A percentile compares a stretch with the other conserved stretches of the same genome.
Evolutionary conservation across 2,329 filamentous ascomycete genomes (phyloP).

Genomic region (Arthrobotrys sphaeroides): DNA sequence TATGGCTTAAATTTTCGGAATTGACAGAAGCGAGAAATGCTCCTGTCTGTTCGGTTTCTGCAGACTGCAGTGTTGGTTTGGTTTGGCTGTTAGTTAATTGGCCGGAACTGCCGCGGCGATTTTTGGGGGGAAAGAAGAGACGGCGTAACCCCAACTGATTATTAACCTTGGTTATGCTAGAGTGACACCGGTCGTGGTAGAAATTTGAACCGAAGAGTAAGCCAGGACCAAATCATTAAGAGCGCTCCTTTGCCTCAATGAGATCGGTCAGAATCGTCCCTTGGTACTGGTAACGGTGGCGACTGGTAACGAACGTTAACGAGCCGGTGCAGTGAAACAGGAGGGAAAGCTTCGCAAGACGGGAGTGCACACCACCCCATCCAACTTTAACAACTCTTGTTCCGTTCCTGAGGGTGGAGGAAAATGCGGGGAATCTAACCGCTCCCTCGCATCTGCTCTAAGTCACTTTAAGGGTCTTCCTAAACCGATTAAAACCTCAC

Average conservation of each 20-base stretch:
- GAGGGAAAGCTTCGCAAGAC: slow-evolving; percentile 18
- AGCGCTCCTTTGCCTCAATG: slow-evolving; percentile 13
- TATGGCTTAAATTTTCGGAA: slow-evolving; percentile 53
- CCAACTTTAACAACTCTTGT: not conserved
- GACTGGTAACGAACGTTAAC: slow-evolving; percentile 25
- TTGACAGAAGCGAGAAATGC: slow-evolving; percentile 47
- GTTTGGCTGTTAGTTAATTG: slow-evolving; percentile 39
- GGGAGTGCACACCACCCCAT: slow-evolving; percentile 5
- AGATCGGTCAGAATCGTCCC: slow-evolving; percentile 20
- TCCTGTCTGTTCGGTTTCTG: slow-evolving; percentile 29
- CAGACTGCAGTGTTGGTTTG: slow-evolving; percentile 16
- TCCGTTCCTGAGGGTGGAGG: not conserved
- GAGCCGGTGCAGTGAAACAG: not conserved
- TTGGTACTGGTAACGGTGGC: slow-evolving; percentile 28
- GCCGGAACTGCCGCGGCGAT: slow-evolving; percentile 51
- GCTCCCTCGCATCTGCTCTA: not conserved
- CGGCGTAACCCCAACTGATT: slow-evolving; percentile 23
- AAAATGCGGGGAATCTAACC: slow-evolving; percentile 39
- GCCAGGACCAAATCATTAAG: slow-evolving; percentile 36
- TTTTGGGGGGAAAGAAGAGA: not conserved
- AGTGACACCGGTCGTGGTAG: slow-evolving; percentile 10
- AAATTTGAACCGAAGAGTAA: slow-evolving; percentile 37
- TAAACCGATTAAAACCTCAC: slow-evolving; percentile 13
- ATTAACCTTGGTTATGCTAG: slow-evolving; percentile 32
- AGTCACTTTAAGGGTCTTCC: not conserved